Evolutionary conservation across 2,329 filamentous ascomycete genomes (phyloP), one percentile per base, ranked within the genome.

Genomic region (Ophiostoma himal-ulmi): DNA sequence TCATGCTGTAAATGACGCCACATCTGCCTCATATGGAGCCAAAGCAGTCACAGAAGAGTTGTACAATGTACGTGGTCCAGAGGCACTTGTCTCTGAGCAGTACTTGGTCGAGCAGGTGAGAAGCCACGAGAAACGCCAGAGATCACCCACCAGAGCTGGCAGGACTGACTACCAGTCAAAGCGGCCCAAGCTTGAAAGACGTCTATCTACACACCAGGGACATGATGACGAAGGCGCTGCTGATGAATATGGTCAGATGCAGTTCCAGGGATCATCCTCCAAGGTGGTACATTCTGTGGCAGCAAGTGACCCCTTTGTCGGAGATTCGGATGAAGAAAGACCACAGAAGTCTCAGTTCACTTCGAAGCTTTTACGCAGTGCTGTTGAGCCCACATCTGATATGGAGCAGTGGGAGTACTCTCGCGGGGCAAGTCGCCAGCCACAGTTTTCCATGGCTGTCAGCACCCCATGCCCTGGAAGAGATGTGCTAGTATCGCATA

Each of bases 271-370:
- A n/a, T 41, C 34, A 1, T 30, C 36, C 60, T 67, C 68, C 26
- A 65, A 52, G 4, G 26, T 60, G 17, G 30, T 54, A 5, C 66
- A 67, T 2, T 34, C 52, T n/a, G 60, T 52, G 30, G 34, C n/a
- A 3, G 41, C n/a, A 6, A 67, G 20, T 20, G 72, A 73, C 13
- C 72, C 72, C 0, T 73, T 73, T 69, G 37, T 54, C 8, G 69
- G 62, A 22, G 3, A 36, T 3, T 10, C 20, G 30, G n/a, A 34
- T 20, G 62, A 44, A 20, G 8, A 57, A 22, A 26, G 36, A 30
- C 1, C 26, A 17, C 44, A 60, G 26, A 44, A 64, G 37, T 71
- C 70, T 1, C 54, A 70, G 17, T 74, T 74, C 34, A 74, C 72
- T 1, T 17, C 70, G 5, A 73, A 67, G 36, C 67, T 74, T 11